Conservation (phyloP, 495 filamentous ascomycete species). For the Articulospora tetracladia region DNA sequence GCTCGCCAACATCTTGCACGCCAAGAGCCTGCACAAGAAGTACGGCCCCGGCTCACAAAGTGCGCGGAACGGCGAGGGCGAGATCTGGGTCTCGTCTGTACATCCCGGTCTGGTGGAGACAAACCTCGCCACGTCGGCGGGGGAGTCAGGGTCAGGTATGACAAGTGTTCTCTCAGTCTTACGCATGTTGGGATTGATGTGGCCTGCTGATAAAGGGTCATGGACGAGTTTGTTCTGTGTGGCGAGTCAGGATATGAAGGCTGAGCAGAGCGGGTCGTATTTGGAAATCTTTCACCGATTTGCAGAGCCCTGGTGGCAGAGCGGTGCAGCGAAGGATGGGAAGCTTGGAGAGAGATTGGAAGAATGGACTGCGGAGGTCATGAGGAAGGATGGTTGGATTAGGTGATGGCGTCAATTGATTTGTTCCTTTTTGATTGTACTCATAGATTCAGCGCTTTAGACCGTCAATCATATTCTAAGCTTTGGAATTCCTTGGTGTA, state of each 20-base stretch:
- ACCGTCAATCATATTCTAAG: constrained; percentile 9
- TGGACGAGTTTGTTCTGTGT: constrained; percentile 40
- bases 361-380: constrained; percentile 24
- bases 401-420: constrained; percentile 22
- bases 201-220: constrained; percentile 35
- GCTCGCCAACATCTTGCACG: constrained; percentile 65
- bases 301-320: constrained; percentile 34
- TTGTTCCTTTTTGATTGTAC: constrained; percentile 23
- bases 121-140: constrained; percentile 28
- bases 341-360: constrained; percentile 32
- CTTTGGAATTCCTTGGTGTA: constrained; percentile 7
- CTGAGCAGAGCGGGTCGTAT: constrained; percentile 38
- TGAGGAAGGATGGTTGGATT: constrained; percentile 35
- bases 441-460: constrained; percentile 22
- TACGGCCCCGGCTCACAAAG: constrained; percentile 38
- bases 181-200: constrained; percentile 27
- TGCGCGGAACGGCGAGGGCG: constrained; percentile 29
- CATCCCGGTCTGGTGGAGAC: constrained; percentile 42
- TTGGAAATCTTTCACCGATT: constrained; percentile 29
- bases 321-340: constrained; percentile 25
- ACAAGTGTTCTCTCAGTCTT: constrained; percentile 25
- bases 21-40: constrained; percentile 44
- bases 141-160: constrained; percentile 17
- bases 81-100: constrained; percentile 37
- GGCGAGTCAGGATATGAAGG: constrained; percentile 38